These are phyloP conservation scores for Fusarium dimerum DNA, from an alignment of 2,329 filamentous ascomycete species.

Conservation along the genomic window DNA sequence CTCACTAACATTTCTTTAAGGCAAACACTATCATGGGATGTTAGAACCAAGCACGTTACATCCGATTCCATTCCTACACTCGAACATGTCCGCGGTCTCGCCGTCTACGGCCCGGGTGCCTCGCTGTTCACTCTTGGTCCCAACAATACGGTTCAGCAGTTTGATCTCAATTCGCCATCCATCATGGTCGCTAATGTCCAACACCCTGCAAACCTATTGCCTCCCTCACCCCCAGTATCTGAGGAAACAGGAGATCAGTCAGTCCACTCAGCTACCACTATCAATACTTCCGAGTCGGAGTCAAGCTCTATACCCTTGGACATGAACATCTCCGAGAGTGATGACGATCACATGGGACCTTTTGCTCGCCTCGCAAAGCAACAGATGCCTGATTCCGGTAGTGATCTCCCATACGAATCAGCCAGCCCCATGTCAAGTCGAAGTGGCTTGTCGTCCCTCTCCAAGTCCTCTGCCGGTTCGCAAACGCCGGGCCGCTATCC, in stretches of 20 bases:
- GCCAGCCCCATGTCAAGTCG: slow-evolving; percentile 67
- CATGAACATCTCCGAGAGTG: slow-evolving; percentile 67
- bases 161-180: slow-evolving; percentile 82
- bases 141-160: slow-evolving; percentile 90
- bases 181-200: slow-evolving; percentile 85
- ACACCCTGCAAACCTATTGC: slow-evolving; percentile 75
- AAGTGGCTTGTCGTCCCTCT: slow-evolving; percentile 61
- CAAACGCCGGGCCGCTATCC: slow-evolving; percentile 52
- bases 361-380: slow-evolving; percentile 74
- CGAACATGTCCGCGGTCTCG: slow-evolving; percentile 77
- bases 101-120: slow-evolving; percentile 88
- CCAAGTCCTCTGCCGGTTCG: slow-evolving; percentile 56
- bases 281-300: slow-evolving; percentile 54
- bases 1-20: slow-evolving; percentile 48
- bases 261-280: slow-evolving; percentile 47
- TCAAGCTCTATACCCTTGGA: slow-evolving; percentile 57
- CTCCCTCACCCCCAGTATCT: slow-evolving; percentile 80
- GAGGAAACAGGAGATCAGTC: slow-evolving; percentile 65
- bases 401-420: slow-evolving; percentile 58
- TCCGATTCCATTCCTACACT: slow-evolving; percentile 86
- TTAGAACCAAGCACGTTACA: slow-evolving; percentile 94
- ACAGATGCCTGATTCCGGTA: slow-evolving; percentile 61
- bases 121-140: slow-evolving; percentile 87
- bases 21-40: slow-evolving; percentile 94
- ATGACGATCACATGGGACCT: slow-evolving; percentile 76